These are phyloP conservation scores for Pythium biforme DNA, from an alignment of 352 stramenopile species.

Conservation along the genomic window DNA sequence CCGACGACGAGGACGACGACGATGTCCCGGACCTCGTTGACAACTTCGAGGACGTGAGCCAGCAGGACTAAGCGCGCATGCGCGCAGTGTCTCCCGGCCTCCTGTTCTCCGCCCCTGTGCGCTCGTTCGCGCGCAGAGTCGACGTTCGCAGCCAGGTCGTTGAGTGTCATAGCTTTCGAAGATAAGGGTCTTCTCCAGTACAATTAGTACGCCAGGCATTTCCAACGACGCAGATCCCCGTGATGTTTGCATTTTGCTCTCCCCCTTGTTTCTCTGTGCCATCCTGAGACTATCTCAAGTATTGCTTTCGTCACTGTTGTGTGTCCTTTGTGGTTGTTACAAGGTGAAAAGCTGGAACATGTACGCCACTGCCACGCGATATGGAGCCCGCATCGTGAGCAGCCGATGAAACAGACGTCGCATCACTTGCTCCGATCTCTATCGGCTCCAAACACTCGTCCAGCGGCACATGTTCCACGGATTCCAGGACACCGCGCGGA, in stretches of 20 bases:
- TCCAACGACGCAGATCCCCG: conserved; percentile 21
- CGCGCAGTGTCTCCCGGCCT: conserved; percentile 5
- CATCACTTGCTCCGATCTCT: no score
- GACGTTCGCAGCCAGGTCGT: conserved; percentile 29
- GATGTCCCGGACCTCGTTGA: conserved; percentile 98
- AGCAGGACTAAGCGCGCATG: conserved; percentile 77
- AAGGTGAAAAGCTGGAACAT: no score
- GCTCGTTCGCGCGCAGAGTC: conserved; percentile 14
- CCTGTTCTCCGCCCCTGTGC: background rate
- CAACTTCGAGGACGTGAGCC: conserved; percentile 97
- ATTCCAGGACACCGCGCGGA: no score
- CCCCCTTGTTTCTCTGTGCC: background rate
- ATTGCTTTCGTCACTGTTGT: no score
- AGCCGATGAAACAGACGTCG: no score
- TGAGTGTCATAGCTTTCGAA: conserved; percentile 30
- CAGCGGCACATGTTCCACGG: no score
- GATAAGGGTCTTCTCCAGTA: conserved; percentile 28
- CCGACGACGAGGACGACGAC: conserved; percentile 93
- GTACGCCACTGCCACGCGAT: no score
- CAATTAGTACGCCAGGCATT: conserved; percentile 34
- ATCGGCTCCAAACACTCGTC: no score
- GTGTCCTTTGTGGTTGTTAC: no score
- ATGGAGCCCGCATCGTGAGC: no score
- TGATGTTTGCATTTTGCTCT: conserved; percentile 11
- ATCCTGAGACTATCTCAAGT: background rate